phyloP scores from a whole-genome alignment of 495 filamentous ascomycete species.

The Paragyromitra xinjiangensis region DNA sequence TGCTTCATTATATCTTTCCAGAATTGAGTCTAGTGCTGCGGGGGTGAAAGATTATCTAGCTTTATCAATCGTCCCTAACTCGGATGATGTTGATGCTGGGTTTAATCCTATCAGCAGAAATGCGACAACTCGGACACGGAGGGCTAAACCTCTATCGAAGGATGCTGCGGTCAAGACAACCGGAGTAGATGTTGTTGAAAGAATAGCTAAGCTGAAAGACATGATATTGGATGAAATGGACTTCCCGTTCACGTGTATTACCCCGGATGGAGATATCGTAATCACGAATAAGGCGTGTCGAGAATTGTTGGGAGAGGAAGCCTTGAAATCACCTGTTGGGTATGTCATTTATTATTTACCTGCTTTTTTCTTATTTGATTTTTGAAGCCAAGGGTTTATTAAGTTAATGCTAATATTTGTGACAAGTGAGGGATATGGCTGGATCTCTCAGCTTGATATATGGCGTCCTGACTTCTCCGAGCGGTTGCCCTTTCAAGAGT shows the following conservation, averaged over 20 bases:
- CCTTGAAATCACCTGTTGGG: constrained; percentile 41
- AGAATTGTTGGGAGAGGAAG: constrained; percentile 44
- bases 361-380: neutral
- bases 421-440: constrained; percentile 48
- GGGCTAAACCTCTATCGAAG: neutral
- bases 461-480: constrained; percentile 55
- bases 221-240: constrained; percentile 56
- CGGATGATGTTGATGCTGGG: constrained; percentile 36
- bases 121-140: neutral
- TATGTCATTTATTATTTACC: constrained; percentile 2
- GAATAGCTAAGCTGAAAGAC: constrained; percentile 47
- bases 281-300: constrained; percentile 54
- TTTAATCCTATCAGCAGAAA: constrained; percentile 9
- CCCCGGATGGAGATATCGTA: constrained; percentile 49
- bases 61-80: constrained; percentile 36
- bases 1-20: constrained; percentile 42
- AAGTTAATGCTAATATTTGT: neutral
- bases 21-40: constrained; percentile 3
- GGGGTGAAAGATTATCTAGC: constrained; percentile 2
- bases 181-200: constrained; percentile 44
- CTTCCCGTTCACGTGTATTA: constrained; percentile 52
- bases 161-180: neutral
- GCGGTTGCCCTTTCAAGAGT: constrained; percentile 52
- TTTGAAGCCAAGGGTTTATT: neutral
- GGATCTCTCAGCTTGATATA: constrained; percentile 51